Evolutionary conservation across 306 rosid genomes (phyloP), one percentile per base, ranked within the genome.

Genomic region (Styphnolobium japonicum): DNA sequence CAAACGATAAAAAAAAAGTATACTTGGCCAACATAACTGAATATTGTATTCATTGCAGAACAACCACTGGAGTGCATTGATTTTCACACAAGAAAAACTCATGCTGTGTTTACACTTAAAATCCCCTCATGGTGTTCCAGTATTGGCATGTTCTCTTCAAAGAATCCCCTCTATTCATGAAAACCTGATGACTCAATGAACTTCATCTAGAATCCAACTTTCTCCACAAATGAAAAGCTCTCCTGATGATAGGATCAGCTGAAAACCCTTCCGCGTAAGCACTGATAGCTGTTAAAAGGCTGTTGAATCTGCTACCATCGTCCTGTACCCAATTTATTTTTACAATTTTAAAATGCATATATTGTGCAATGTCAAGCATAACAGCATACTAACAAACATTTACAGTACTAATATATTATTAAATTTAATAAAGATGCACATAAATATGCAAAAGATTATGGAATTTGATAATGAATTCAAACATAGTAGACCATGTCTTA

Each of bases 181-280:
- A 78, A 83, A 78, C 45, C 42, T 5, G 12, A 69, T 49, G 31
- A 66, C 48, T 72, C 43, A 7, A 61, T 42, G 61, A 57, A 49
- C 63, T 71, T 84, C 80, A 87, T 57, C 51, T 78, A 2, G 82
- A 72, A 27, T 81, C 90, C 61, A 87, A 61, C 78, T 78, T 84
- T 73, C 66, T 81, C 90, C 90, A 87, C 84, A 87, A 57, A 56
- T 80, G 81, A 66, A 79, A 69, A 10, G 90, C 87, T 85, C 93
- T 88, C 66, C 94, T 88, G 57, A 92, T 90, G 42, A 91, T 64
- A 27, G 96, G 92, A 80, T 95, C 94, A 15, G 97, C 94, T 2
- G 97, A 92, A 77, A 90, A 91, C 76, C 98, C 96, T 82, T 95
- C 97, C 2, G 98, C 98, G 16, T 94, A 92, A 21, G 97, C 98